Base-by-base conservation (phyloP, 192 early-diverging fungal species). In the Coemansia sp. region DNA sequence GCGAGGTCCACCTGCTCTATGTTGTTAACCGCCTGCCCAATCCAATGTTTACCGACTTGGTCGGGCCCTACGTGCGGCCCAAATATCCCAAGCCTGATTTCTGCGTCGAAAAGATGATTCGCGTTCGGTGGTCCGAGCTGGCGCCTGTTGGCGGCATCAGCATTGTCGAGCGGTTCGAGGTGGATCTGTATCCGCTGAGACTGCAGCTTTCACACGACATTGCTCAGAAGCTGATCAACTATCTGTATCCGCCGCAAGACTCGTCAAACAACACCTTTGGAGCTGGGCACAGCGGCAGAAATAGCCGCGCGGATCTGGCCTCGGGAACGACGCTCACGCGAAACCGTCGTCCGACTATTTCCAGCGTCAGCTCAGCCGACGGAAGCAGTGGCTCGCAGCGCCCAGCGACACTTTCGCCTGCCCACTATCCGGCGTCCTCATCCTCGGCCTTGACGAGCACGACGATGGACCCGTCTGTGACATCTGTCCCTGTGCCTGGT, bases 81-180 rank as follows among this genome's bases (percentile, higher is more conserved):
- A 68, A 84, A 20, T 64, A 77, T 16, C 71, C 81, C 29, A 67
- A 47, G 55, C 79, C 86, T 7, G 88, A 95, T 60, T 93, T 91
- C 68, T 82, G 84, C 25, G 81, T 87, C 14, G 86, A 95, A 47
- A 95, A 94, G 70, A 94, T 95, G 91, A 69, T 97, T 1, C 83
- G 94, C 24, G 87, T 94, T 16, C 89, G 89, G 64, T 88, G 89
- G 84, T 69, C 65, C 1, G 84, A 91, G 34, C 76, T 91, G 55
- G 90, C 94, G 3, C 90, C 95, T 0, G 92, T 97, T 1, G 95
- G 89, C 27, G 95, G 95, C 19, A 97, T 97, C 58, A 83, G 85
- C 25, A 90, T 97, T 16, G 87, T 97, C 45, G 91, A 94, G 61
- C 90, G 93, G 36, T 87, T 97, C 65, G 95, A 95, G 71, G 82